Percentiles rank a stretch among this genome's conserved stretches.
These are phyloP conservation scores for Coccomyxa sp. DNA, from an alignment of 139 green algal species.

Conservation along the genomic window DNA sequence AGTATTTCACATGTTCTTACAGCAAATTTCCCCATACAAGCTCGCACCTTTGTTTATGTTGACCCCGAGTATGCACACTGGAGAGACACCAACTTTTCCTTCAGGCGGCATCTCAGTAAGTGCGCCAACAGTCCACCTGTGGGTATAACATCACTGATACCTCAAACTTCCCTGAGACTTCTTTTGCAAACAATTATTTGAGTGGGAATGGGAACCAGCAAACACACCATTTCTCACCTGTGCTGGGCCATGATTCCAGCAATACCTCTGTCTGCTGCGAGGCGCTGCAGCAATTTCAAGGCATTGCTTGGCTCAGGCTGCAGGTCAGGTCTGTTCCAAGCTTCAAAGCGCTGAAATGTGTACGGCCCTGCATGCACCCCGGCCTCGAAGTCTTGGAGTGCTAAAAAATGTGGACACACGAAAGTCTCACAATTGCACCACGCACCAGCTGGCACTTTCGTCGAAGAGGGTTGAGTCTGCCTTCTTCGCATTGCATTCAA, in stretches of 20 bases:
- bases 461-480: not conserved
- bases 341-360: slow-evolving; percentile 33
- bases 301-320: slow-evolving; percentile 38
- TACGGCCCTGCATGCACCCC: slow-evolving; percentile 10
- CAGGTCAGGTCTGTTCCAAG: slow-evolving; percentile 28
- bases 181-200: too few species aligned
- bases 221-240: slow-evolving; percentile 5
- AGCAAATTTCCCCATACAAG: too few species aligned
- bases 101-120: slow-evolving; percentile 85
- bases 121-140: slow-evolving; percentile 52
- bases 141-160: not conserved
- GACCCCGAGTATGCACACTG: slow-evolving; percentile 69
- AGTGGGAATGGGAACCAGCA: too few species aligned
- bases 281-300: slow-evolving; percentile 56
- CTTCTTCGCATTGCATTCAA: not conserved
- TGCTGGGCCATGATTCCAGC: slow-evolving; percentile 68
- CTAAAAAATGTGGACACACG: too few species aligned
- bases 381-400: not conserved
- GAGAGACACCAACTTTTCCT: slow-evolving; percentile 61
- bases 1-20: too few species aligned
- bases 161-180: too few species aligned
- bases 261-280: slow-evolving; percentile 68
- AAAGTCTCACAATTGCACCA: too few species aligned
- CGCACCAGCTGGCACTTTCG: too few species aligned
- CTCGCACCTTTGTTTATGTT: slow-evolving; percentile 61